Evolutionary conservation across 2,329 filamentous ascomycete species (phyloP), one percentile per base, ranked within the genome.

Genomic region (Elsinoe ampelina): DNA sequence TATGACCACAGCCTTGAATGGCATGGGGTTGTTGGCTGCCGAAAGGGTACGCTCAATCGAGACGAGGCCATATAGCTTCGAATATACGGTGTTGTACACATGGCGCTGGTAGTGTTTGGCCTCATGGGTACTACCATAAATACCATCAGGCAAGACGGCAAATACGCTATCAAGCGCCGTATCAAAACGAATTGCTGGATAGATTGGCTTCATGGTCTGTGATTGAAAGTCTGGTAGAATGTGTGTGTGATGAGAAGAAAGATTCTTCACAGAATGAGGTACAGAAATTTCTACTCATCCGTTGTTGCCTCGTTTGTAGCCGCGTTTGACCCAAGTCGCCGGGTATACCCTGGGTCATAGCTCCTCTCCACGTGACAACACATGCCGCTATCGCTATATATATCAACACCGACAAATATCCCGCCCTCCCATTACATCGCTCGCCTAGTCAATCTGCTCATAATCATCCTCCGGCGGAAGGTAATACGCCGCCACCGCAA

Each of bases 391-490:
- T 22, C 22, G 22, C 22, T 22, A 22, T 22, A 22, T 22, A 22
- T 22, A 5, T 22, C 22, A 22, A 22, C 22, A n/a, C n/a, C n/a
- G n/a, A n/a, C n/a, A n/a, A n/a, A n/a, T n/a, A n/a, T n/a, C n/a
- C n/a, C n/a, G n/a, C n/a, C n/a, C n/a, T n/a, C n/a, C n/a, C n/a
- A n/a, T n/a, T n/a, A n/a, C n/a, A 22, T 22, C 22, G 22, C 22
- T 22, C 5, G 22, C 5, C 22, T 22, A 22, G 22, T 22, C 22
- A 22, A 52, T 52, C 19, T 34, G 80, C 68, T 95, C 88, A 73
- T 95, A 96, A 57, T 89, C 91, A 65, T 87, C 88, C 68, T 96
- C 91, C 0, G 83, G 80, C 0, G 89, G 86, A 42, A 95, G 75
- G 19, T 86, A 71, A 58, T 83, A 81, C 4, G 85, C 86, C 1